These are phyloP conservation scores for Erigeron canadensis DNA, from an alignment of 129 eudicot species.

Conservation along the genomic window DNA sequence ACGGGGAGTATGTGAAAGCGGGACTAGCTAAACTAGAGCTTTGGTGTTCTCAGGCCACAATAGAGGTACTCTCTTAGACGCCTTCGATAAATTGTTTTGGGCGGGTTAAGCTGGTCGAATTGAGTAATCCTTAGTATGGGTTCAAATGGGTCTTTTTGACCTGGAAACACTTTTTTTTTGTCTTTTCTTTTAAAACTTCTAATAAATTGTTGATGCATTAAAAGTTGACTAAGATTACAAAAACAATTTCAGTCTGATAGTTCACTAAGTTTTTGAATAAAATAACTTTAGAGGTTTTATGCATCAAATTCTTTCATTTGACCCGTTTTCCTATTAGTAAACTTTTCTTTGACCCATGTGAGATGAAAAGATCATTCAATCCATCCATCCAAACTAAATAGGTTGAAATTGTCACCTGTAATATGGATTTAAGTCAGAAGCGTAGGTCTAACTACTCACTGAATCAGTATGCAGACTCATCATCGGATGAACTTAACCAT, in stretches of 20 bases:
- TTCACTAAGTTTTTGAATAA: background rate
- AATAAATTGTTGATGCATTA: background rate
- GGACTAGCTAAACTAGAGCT: constrained; percentile 66
- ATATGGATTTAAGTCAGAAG: constrained; percentile 7
- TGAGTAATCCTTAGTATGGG: background rate
- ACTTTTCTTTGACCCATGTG: background rate
- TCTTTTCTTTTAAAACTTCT: constrained; percentile 2
- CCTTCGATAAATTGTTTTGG: background rate
- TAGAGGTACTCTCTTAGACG: constrained; percentile 50
- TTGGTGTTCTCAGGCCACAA: constrained; percentile 70
- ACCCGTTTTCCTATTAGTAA: background rate
- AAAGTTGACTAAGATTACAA: background rate
- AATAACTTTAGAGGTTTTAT: background rate
- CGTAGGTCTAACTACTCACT: constrained; percentile 23
- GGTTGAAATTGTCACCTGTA: background rate
- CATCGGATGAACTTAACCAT: constrained; percentile 68
- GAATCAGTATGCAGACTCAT: constrained; percentile 65
- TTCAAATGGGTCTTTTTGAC: background rate
- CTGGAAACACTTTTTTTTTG: background rate
- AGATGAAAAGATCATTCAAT: background rate
- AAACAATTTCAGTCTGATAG: background rate
- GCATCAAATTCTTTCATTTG: background rate
- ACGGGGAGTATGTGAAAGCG: constrained; percentile 71
- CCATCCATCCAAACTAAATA: background rate
- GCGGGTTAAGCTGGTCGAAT: constrained; percentile 1